These are phyloP conservation scores for Ganoderma lingzhi DNA, from an alignment of 1,284 basidiomycete species.

Conservation along the genomic window DNA sequence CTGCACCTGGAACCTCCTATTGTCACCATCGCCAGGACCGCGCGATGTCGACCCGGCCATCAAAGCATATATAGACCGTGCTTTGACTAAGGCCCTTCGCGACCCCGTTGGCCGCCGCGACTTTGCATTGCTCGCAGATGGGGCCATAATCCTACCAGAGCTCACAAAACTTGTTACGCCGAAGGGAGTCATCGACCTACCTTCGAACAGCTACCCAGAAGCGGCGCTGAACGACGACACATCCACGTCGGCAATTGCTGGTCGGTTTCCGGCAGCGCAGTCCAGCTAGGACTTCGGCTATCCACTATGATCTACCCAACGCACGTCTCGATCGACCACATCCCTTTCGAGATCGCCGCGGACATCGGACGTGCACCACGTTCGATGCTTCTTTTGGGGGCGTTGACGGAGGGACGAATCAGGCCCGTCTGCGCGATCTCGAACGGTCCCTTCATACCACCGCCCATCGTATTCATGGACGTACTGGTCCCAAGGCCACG, in stretches of 20 bases:
- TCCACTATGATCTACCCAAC: background rate
- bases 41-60: background rate
- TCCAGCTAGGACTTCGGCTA: background rate
- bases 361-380: background rate
- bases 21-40: too few species aligned
- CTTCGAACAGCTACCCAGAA: background rate
- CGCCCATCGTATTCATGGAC: background rate
- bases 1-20: too few species aligned
- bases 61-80: background rate
- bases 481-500: background rate
- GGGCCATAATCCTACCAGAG: background rate
- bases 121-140: slow-evolving; percentile 1
- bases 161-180: background rate
- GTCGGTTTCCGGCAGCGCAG: background rate
- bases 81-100: background rate
- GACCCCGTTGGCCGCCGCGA: background rate
- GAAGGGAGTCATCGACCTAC: background rate
- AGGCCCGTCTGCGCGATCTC: background rate
- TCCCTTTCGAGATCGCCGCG: background rate
- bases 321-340: background rate
- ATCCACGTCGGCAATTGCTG: background rate
- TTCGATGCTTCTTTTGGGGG: background rate
- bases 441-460: background rate
- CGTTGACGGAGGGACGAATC: background rate
- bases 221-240: background rate